Percentiles rank a stretch among this genome's conserved stretches.
phyloP scores from a whole-genome alignment of 108 stramenopile genomes.

The Fragilaria crotonensis region DNA sequence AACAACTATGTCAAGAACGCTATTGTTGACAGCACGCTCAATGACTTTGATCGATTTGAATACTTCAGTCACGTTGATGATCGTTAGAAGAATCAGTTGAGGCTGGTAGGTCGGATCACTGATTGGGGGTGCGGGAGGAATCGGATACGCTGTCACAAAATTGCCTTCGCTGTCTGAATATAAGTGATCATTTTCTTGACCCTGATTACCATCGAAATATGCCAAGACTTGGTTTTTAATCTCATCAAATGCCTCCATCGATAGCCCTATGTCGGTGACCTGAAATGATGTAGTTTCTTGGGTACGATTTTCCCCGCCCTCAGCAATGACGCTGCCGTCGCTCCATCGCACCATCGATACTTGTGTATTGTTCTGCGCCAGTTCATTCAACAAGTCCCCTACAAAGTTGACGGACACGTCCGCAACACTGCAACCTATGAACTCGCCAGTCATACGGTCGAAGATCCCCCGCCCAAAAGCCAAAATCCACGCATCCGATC shows the following conservation, averaged over 20 bases:
- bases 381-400: slow-evolving; percentile 21
- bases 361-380: slow-evolving; percentile 5
- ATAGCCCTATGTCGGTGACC: background rate
- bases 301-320: slow-evolving; percentile 6
- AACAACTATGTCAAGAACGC: slow-evolving; percentile 5
- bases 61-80: background rate
- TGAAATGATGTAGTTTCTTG: background rate
- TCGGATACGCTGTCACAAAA: too few relatives aligned
- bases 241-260: background rate
- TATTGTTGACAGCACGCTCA: background rate
- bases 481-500: slow-evolving; percentile 17
- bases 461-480: slow-evolving; percentile 30
- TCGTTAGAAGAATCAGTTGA: background rate
- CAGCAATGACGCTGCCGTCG: slow-evolving; percentile 17
- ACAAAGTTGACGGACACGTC: slow-evolving; percentile 26
- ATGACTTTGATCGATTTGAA: background rate
- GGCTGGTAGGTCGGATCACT: background rate
- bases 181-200: too few relatives aligned
- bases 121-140: background rate
- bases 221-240: background rate
- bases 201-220: too few relatives aligned
- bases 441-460: slow-evolving; percentile 36
- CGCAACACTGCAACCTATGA: slow-evolving; percentile 31
- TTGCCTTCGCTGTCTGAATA: too few relatives aligned
- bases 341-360: slow-evolving; percentile 25